Base-by-base conservation (phyloP, 805 yeast species). In the Metschnikowia kofuensis region DNA sequence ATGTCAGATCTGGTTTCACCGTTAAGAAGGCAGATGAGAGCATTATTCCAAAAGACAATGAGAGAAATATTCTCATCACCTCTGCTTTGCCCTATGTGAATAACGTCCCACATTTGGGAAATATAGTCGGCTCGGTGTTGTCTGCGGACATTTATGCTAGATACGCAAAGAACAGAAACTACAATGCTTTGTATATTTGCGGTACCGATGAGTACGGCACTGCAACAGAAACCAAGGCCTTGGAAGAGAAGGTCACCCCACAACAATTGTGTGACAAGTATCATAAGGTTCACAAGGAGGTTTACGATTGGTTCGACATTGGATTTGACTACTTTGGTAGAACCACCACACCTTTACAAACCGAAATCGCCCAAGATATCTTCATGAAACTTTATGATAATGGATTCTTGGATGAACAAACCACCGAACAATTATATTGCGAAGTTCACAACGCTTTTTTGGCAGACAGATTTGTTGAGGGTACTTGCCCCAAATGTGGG, bases 141-240 rank as follows among this genome's bases (percentile, higher is more conserved):
- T 82, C 90, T 50, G 99, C 99, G 32, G 99, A 94, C 72, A 88
- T 92, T 54, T 94, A 80, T 69, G 79, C 97, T 48, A 83, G 98
- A 64, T 94, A 88, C 69, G 82, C 87, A 66, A 91, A 90, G 69
- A 84, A 85, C 60, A 83, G 97, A 75, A 87, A 89, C 68, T 85
- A 85, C 72, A 94, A 91, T 67, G 77, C 96, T 16, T 73, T 94
- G 55, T 94, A 75, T 63, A 72, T 94, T 49, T 90, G 99, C 70
- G 99, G 99, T 72, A 94, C 99, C 35, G 99, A 94, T 67, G 99
- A 94, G 72, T 94, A 94, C 66, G 99, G 99, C 66, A 94, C 99
- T 49, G 99, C 99, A 41, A 94, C 99, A 13, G 99, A 94, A 70
- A 94, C 99, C 29, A 94, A 92, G 72, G 99, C 99, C 10, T 72